Conservation (phyloP, 2,329 filamentous ascomycete species). For the Hymenoscyphus scutula region DNA sequence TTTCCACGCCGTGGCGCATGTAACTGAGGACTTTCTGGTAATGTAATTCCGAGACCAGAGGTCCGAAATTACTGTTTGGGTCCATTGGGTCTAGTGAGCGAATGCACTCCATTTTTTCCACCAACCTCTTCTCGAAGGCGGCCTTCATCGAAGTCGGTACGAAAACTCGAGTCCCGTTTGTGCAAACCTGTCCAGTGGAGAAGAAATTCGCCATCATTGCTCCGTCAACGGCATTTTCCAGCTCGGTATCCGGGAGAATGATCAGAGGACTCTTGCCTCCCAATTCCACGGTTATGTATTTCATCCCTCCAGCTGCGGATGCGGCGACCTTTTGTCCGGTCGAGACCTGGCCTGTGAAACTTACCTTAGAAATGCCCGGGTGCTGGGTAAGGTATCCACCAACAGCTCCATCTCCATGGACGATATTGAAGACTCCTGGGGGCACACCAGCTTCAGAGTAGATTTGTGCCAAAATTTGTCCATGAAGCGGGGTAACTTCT, state of each 20-base stretch:
- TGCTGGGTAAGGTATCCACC: slow-evolving; percentile 74
- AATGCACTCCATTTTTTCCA: slow-evolving; percentile 68
- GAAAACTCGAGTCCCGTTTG: slow-evolving; percentile 87
- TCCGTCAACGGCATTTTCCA: slow-evolving; percentile 79
- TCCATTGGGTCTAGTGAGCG: slow-evolving; percentile 73
- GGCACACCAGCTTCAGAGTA: slow-evolving; percentile 78
- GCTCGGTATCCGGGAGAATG: slow-evolving; percentile 74
- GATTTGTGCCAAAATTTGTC: slow-evolving; percentile 69
- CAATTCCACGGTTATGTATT: slow-evolving; percentile 89
- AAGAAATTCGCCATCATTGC: slow-evolving; percentile 96
- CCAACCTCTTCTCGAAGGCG: slow-evolving; percentile 65
- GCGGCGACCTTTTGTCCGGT: slow-evolving; percentile 81
- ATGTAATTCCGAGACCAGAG: slow-evolving; percentile 72
- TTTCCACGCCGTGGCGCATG: slow-evolving; percentile 70
- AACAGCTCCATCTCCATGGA: slow-evolving; percentile 76
- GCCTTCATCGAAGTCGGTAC: slow-evolving; percentile 64
- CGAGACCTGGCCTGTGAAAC: slow-evolving; percentile 83
- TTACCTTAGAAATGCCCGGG: slow-evolving; percentile 75
- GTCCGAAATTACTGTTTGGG: slow-evolving; percentile 75
- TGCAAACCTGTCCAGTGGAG: slow-evolving; percentile 88
- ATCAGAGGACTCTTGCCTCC: slow-evolving; percentile 83
- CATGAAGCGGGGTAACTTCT: slow-evolving; percentile 84
- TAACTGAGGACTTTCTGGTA: slow-evolving; percentile 76
- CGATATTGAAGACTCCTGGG: slow-evolving; percentile 80
- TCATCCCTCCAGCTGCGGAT: slow-evolving; percentile 74